phyloP scores from a whole-genome alignment of 1,139 yeast species.

The Arxiozyma bovina region DNA sequence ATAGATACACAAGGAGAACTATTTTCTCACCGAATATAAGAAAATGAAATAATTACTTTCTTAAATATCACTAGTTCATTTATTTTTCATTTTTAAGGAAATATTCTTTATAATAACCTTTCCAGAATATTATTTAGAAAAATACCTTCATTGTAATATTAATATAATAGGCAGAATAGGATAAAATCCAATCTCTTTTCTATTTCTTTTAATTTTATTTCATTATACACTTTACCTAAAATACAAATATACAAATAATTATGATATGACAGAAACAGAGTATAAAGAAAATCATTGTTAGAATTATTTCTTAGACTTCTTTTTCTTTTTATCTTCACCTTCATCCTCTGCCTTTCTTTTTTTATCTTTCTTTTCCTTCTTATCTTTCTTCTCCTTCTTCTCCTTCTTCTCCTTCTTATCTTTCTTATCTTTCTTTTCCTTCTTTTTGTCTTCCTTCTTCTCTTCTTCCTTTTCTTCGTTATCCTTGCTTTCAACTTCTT shows the following conservation, averaged over 20 bases:
- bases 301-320: slow-evolving; percentile 31
- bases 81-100: too few relatives aligned
- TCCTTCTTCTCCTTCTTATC: slow-evolving; percentile 54
- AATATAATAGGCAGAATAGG: too few relatives aligned
- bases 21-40: too few relatives aligned
- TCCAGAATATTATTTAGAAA: background rate
- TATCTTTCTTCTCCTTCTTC: slow-evolving; percentile 56
- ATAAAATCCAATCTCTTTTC: too few relatives aligned
- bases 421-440: slow-evolving; percentile 50
- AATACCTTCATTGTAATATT: too few relatives aligned
- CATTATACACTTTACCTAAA: slow-evolving; percentile 3
- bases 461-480: slow-evolving; percentile 37
- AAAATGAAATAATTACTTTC: too few relatives aligned
- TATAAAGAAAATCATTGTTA: background rate
- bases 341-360: slow-evolving; percentile 60
- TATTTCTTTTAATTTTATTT: background rate
- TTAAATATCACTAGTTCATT: too few relatives aligned
- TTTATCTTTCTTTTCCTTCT: slow-evolving; percentile 47
- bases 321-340: slow-evolving; percentile 47
- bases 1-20: too few relatives aligned
- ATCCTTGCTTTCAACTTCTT: slow-evolving; percentile 35
- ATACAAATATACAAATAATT: slow-evolving; percentile 3
- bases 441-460: slow-evolving; percentile 46
- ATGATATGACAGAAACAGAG: background rate
- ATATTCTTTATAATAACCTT: background rate